Evolutionary conservation across 1,139 yeast species (phyloP), one percentile per base, ranked within the genome.

Genomic region (Zygosaccharomyces sapae): DNA sequence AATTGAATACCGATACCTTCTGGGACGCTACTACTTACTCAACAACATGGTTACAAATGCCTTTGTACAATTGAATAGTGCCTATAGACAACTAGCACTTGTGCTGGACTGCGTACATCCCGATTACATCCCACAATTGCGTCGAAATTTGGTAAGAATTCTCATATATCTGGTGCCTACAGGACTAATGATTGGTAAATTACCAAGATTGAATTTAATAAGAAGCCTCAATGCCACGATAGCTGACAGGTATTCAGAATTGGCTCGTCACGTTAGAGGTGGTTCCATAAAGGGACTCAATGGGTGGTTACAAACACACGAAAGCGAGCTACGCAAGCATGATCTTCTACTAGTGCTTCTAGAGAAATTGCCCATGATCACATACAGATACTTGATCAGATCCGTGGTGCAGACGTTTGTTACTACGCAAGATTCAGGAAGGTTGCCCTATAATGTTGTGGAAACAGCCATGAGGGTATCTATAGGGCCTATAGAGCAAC

Each of bases 21-120:
- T 65, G 24, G 69, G 69, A 3, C 55, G 62, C 27, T 63, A 61
- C 45, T 65, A 63, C 41, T 42, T 65, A 30, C 30, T 63, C 19
- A 63, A 64, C 45, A 53, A 58, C 27, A 55, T 61, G 33, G 53
- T 65, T 10, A 55, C 58, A 5, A 59, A 65, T 33, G 59, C 67
- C 4, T 64, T 58, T 44, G 56, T 56, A n/a, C 68, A 65, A 45
- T 48, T 65, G 24, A 57, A 61, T 31, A 50, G 51, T 33, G 55
- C 66, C 6, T 63, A 54, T 44, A 34, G 38, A 4, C 44, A 52
- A 38, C 48, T 63, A 10, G 31, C 47, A 8, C 25, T 43, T 7
- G 45, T 54, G 3, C 38, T 46, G 10, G 35, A 51, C 4, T 29
- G 43, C 4, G 37, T 44, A 3, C 35, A 46, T 10, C 35, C 47